A percentile compares a stretch with the other conserved stretches of the same genome.
Evolutionary conservation across 441 rosid genomes (phyloP).

Genomic region (Brassica hybrid): DNA sequence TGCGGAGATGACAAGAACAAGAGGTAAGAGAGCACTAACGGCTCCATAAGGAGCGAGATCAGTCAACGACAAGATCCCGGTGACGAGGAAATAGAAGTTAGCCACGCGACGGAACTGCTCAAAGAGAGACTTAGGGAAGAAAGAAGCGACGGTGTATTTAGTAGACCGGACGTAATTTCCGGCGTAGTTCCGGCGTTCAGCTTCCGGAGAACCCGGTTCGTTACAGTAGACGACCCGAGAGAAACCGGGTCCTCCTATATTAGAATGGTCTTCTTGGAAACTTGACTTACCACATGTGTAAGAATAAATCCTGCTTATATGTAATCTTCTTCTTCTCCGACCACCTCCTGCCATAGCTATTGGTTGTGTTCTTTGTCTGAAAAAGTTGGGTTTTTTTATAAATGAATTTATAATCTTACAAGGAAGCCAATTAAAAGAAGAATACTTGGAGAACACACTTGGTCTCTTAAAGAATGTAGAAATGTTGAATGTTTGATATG

Average conservation of each 20-base stretch:
- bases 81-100: conserved; percentile 64
- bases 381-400: background rate
- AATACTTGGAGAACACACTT: conserved; percentile 26
- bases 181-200: conserved; percentile 49
- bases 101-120: conserved; percentile 79
- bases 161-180: conserved; percentile 63
- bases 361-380: conserved; percentile 12
- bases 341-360: conserved; percentile 49
- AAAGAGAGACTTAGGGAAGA: conserved; percentile 71
- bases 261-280: conserved; percentile 56
- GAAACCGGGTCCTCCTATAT: conserved; percentile 69
- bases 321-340: conserved; percentile 52
- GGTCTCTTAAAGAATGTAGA: conserved; percentile 30
- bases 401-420: background rate
- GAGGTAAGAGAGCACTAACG: conserved; percentile 56
- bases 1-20: conserved; percentile 55
- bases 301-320: conserved; percentile 59
- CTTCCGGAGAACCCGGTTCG: conserved; percentile 59
- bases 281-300: conserved; percentile 51
- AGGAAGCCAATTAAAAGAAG: conserved; percentile 1
- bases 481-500: conserved; percentile 31
- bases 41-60: conserved; percentile 55
- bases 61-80: conserved; percentile 61
- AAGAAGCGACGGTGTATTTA: conserved; percentile 60
- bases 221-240: conserved; percentile 66